Evolutionary conservation across 495 filamentous ascomycete species (phyloP).

Genomic region (Talaromyces proteolyticus): DNA sequence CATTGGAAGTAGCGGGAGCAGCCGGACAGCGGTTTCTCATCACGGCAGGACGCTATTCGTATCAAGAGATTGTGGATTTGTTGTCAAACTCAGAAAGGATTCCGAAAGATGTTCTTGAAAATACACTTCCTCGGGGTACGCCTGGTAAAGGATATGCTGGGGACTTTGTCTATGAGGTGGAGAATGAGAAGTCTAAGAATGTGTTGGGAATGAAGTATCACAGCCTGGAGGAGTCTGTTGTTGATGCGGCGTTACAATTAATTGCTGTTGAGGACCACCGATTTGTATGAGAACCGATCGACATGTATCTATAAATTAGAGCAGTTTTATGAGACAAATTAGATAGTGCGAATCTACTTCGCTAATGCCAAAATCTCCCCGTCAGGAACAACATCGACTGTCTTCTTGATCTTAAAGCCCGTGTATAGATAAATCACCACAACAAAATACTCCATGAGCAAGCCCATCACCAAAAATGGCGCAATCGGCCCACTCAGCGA

Average conservation of each 20-base stretch:
- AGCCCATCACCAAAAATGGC: constrained; percentile 22
- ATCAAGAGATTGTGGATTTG: neutral
- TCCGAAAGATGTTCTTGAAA: neutral
- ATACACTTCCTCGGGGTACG: neutral
- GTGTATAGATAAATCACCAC: constrained; percentile 19
- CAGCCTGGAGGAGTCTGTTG: neutral
- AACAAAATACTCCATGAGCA: constrained; percentile 25
- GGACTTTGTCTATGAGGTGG: neutral
- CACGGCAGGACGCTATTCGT: neutral
- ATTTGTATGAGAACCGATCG: too few relatives aligned
- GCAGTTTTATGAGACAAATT: too few relatives aligned
- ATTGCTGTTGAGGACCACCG: too few relatives aligned
- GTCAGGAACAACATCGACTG: neutral
- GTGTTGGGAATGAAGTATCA: neutral
- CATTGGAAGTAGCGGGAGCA: neutral
- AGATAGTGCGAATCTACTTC: neutral
- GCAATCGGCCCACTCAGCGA: constrained; percentile 14
- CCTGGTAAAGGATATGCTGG: neutral
- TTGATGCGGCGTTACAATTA: neutral
- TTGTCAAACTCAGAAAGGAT: neutral
- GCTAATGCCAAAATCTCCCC: neutral
- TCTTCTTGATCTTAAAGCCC: constrained; percentile 13
- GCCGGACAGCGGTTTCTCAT: neutral
- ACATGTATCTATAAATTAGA: neutral
- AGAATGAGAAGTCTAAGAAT: neutral